These are phyloP conservation scores for Suillus weaverae DNA, from an alignment of 768 basidiomycete species.

Conservation along the genomic window DNA sequence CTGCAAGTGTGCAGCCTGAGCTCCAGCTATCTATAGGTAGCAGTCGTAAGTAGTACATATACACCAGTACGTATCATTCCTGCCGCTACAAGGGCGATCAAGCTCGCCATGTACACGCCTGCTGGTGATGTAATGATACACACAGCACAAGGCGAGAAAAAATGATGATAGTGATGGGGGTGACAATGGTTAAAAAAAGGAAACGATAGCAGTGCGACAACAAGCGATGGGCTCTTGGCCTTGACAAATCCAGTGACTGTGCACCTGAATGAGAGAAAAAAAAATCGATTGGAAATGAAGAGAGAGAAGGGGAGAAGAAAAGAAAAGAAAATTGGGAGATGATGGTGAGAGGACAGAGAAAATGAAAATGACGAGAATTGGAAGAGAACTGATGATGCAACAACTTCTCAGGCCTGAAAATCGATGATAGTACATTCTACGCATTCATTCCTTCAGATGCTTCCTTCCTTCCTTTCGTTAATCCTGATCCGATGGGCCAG, in stretches of 20 bases:
- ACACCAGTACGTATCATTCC: not conserved
- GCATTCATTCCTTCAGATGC: constrained; percentile 1
- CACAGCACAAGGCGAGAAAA: constrained; percentile 1
- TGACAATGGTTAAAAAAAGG: constrained; percentile 11
- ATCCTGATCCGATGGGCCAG: not conserved
- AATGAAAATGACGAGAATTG: constrained; percentile 13
- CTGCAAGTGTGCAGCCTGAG: not conserved
- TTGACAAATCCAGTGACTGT: constrained; percentile 20
- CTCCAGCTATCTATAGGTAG: not conserved
- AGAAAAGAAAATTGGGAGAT: constrained; percentile 9
- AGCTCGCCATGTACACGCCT: constrained; percentile 22
- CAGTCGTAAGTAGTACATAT: constrained; percentile 2
- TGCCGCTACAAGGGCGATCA: not conserved
- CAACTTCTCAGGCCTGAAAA: constrained; percentile 6
- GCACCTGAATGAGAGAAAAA: not conserved
- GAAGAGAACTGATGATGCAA: constrained; percentile 18
- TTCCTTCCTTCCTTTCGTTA: constrained; percentile 3
- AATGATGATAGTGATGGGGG: constrained; percentile 2
- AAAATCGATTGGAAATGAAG: not conserved
- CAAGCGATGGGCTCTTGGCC: constrained; percentile 11
- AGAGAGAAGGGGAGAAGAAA: constrained; percentile 4
- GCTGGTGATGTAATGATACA: not conserved
- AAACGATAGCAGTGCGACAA: constrained; percentile 21
- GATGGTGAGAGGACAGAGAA: constrained; percentile 1
- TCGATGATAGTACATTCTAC: constrained; percentile 7